Conservation (phyloP, 371 early-diverging fungal species). For the Mortierella sp. region DNA sequence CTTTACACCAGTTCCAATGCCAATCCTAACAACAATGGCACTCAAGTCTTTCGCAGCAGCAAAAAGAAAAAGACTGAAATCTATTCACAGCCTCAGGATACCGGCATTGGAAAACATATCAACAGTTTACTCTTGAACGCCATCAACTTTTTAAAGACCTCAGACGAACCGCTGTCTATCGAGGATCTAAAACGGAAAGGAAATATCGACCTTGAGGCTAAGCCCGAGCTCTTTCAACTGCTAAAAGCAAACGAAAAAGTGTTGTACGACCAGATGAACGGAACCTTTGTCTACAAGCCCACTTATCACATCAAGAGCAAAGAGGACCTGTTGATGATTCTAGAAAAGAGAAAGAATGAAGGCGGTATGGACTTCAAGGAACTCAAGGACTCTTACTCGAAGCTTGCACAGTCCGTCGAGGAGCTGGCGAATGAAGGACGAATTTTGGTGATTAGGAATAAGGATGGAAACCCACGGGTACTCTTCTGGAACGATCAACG, state of each 20-base stretch:
- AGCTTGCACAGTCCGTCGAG: slow-evolving; percentile 74
- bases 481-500: slow-evolving; percentile 79
- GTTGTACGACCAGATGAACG: slow-evolving; percentile 64
- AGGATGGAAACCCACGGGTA: slow-evolving; percentile 79
- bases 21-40: slow-evolving; percentile 45
- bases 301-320: slow-evolving; percentile 81
- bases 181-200: slow-evolving; percentile 73
- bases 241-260: slow-evolving; percentile 77
- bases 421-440: slow-evolving; percentile 78
- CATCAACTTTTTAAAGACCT: slow-evolving; percentile 69
- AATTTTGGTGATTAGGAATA: slow-evolving; percentile 81
- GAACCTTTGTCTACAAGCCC: slow-evolving; percentile 84
- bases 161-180: slow-evolving; percentile 73
- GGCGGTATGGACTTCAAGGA: slow-evolving; percentile 87
- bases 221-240: slow-evolving; percentile 68
- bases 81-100: slow-evolving; percentile 71
- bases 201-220: slow-evolving; percentile 70
- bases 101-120: slow-evolving; percentile 69
- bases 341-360: slow-evolving; percentile 68
- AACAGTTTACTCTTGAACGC: slow-evolving; percentile 74
- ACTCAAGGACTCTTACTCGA: slow-evolving; percentile 85
- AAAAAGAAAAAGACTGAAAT: slow-evolving; percentile 57
- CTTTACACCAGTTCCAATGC: slow-evolving; percentile 36
- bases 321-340: slow-evolving; percentile 77
- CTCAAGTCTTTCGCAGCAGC: slow-evolving; percentile 28